Conservation (phyloP, 345 rosid genomes). For the Limnanthes douglasii region DNA sequence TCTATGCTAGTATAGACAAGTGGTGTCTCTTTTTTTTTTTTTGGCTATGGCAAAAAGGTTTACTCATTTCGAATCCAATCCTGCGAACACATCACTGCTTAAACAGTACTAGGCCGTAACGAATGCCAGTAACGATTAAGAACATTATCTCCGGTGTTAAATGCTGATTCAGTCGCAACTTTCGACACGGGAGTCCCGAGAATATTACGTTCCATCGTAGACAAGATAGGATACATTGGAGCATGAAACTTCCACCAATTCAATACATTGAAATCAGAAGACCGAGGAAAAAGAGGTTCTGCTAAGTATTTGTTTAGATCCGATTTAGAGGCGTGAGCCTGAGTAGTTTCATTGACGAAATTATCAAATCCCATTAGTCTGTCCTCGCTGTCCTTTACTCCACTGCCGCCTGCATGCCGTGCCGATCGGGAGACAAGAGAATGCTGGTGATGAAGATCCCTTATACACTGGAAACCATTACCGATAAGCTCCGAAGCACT, state of each 20-base stretch:
- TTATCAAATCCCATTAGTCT: constrained; percentile 54
- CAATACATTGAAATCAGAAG: constrained; percentile 39
- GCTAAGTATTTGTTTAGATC: constrained; percentile 74
- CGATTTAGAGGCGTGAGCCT: constrained; percentile 29
- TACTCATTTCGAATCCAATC: constrained; percentile 63
- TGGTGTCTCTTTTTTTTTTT: too few relatives aligned
- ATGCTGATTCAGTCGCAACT: constrained; percentile 24
- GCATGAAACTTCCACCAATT: constrained; percentile 89
- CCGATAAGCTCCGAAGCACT: constrained; percentile 38
- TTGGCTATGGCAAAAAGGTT: too few relatives aligned
- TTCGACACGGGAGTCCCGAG: constrained; percentile 50
- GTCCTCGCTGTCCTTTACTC: constrained; percentile 23
- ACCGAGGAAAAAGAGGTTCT: constrained; percentile 72
- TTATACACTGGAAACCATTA: constrained; percentile 37
- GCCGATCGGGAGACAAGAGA: constrained; percentile 48
- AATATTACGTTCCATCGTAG: constrained; percentile 66
- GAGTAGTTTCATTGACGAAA: constrained; percentile 41
- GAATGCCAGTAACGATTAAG: constrained; percentile 40
- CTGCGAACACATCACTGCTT: constrained; percentile 70
- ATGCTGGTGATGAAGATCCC: constrained; percentile 53
- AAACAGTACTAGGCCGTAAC: constrained; percentile 36
- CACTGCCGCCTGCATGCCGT: too few relatives aligned
- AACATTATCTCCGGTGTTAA: constrained; percentile 19
- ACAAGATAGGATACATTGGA: constrained; percentile 58
- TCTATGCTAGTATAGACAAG: too few relatives aligned